Conservation (phyloP, 179 eudicot genomes). For the Silene coronaria region DNA sequence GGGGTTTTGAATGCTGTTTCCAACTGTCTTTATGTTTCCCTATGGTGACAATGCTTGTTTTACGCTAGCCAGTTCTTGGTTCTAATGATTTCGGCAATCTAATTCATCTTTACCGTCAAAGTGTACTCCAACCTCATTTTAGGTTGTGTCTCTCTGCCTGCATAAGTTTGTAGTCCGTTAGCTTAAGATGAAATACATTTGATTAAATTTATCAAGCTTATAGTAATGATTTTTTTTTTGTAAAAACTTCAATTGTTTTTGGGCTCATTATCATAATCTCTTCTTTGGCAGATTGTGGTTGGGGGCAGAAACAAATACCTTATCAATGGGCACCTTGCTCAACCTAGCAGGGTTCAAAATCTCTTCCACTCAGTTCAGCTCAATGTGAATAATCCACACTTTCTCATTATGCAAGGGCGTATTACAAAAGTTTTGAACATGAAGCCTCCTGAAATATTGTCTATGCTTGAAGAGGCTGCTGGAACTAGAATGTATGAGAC, state of each 20-base stretch:
- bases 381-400: constrained; percentile 95
- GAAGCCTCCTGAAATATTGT: constrained; percentile 98
- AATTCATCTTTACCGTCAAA: not conserved
- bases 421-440: constrained; percentile 93
- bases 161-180: not conserved
- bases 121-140: not conserved
- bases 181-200: not conserved
- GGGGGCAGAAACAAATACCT: constrained; percentile 98
- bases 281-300: constrained; percentile 72
- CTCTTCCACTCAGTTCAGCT: constrained; percentile 98
- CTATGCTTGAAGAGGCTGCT: constrained; percentile 99
- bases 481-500: constrained; percentile 99
- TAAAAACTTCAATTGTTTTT: not conserved
- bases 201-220: not conserved
- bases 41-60: not conserved
- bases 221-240: not conserved
- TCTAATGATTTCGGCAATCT: not conserved
- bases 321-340: constrained; percentile 97
- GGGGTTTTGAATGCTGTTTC: not conserved
- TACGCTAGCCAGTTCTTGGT: not conserved
- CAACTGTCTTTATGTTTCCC: not conserved
- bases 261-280: not conserved
- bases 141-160: not conserved
- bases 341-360: constrained; percentile 95
- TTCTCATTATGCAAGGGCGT: constrained; percentile 99